Base-by-base conservation (phyloP, 257 asterid genomes). In the Forsythia viridissima region DNA sequence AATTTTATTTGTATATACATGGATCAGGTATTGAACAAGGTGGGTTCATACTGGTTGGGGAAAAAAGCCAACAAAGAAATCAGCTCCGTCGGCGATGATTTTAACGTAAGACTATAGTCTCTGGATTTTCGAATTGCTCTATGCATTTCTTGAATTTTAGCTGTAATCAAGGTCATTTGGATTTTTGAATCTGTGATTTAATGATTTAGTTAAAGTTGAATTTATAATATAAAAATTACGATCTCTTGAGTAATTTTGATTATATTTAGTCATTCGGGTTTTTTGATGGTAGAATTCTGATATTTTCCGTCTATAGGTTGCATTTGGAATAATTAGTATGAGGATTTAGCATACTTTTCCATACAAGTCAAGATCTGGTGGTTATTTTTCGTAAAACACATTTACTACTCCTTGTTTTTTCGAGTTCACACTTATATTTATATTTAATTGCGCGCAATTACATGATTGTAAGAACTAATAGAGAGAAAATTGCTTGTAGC, bases 1-100 rank as follows among this genome's bases (percentile, higher is more conserved):
- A 59, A 57, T n/a, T 71, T 21, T 61, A 37, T 40, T 79, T 70
- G 38, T 24, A 36, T 73, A 68, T 55, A 61, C 67, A 95, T 95
- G 99, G 99, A 95, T 93, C 92, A 85, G 81, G 77, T 95, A 42
- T 61, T 93, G 70, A 89, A 86, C 87, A 90, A 90, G 86, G 97
- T 90, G 36, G 98, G 99, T 70, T 88, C 97, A 0, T 91, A 87
- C 79, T 92, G 97, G 98, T 16, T 92, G 69, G 96, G 96, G 76
- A 85, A 96, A 72, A 87, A 73, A 79, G 97, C 99, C 78, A 89
- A 73, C 81, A 87, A 83, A 82, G 94, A 96, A 79, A 16, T 96
- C 72, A 70, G 55, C 79, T 82, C 96, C 37, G 98, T 93, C 72
- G 96, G 96, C 72, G 86, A 90, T 67, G 99, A 96, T 65, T 85